Percentiles rank a stretch among this genome's conserved stretches.
phyloP scores from a whole-genome alignment of 176 grass and related monocot species.

The Lolium multiflorum region DNA sequence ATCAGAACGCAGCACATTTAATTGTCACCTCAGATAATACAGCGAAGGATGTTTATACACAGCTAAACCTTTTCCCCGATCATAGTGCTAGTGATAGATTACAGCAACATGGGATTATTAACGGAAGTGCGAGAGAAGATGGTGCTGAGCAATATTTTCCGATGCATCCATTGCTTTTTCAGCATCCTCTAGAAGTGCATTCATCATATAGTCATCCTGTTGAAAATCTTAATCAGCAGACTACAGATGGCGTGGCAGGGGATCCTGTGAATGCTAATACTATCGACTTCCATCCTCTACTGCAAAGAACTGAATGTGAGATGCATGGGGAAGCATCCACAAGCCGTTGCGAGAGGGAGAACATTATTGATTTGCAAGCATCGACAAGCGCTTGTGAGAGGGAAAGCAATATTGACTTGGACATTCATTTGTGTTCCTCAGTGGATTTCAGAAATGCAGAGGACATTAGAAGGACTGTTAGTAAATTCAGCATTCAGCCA shows the following conservation, averaged over 20 bases:
- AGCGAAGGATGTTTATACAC: slow-evolving; percentile 52
- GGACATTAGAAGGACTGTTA: slow-evolving; percentile 40
- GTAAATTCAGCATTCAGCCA: slow-evolving; percentile 23
- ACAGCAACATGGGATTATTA: slow-evolving; percentile 40
- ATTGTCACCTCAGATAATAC: slow-evolving; percentile 47
- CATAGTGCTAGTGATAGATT: slow-evolving; percentile 50
- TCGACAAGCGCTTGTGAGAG: slow-evolving; percentile 49
- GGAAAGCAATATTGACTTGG: slow-evolving; percentile 73
- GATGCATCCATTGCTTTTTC: slow-evolving; percentile 95
- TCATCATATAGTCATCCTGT: slow-evolving; percentile 57
- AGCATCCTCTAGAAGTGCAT: slow-evolving; percentile 62
- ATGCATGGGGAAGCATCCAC: slow-evolving; percentile 41
- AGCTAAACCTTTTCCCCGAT: slow-evolving; percentile 65
- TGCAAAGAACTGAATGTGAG: slow-evolving; percentile 68
- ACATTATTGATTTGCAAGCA: slow-evolving; percentile 65
- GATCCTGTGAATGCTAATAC: slow-evolving; percentile 37
- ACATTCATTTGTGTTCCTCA: slow-evolving; percentile 75
- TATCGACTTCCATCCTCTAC: slow-evolving; percentile 87
- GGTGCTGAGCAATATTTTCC: slow-evolving; percentile 73
- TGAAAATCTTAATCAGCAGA: slow-evolving; percentile 46
- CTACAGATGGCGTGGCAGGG: slow-evolving; percentile 27
- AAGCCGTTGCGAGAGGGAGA: slow-evolving; percentile 51
- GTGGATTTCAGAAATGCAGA: slow-evolving; percentile 37
- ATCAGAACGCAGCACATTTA: slow-evolving; percentile 49
- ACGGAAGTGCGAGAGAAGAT: slow-evolving; percentile 46